These are phyloP conservation scores for Aspergillus quadricinctus DNA, from an alignment of 2,329 filamentous ascomycete genomes.

Conservation along the genomic window DNA sequence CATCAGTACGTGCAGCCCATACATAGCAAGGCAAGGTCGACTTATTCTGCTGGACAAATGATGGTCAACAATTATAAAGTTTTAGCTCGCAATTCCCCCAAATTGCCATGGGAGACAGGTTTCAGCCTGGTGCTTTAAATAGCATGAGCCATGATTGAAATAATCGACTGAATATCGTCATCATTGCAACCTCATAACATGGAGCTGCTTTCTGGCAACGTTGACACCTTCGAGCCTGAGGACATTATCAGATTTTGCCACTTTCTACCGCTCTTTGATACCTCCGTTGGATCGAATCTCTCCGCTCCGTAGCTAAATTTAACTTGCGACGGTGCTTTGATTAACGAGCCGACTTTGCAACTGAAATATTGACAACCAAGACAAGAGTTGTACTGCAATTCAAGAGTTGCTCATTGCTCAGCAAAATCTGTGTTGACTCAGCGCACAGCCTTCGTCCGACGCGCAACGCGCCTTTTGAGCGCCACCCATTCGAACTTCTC, in stretches of 20 bases:
- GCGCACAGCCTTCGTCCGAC: neutral
- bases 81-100: neutral
- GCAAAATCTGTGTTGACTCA: neutral
- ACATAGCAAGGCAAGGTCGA: no score
- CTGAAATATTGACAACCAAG: neutral
- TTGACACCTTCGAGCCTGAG: conserved; percentile 5
- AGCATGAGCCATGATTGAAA: neutral
- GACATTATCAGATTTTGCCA: conserved; percentile 2
- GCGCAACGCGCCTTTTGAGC: conserved; percentile 14
- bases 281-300: conserved; percentile 8
- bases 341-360: neutral
- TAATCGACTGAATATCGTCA: neutral
- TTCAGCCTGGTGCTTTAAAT: neutral
- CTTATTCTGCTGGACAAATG: no score
- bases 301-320: neutral
- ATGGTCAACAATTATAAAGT: neutral
- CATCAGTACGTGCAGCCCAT: no score
- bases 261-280: conserved; percentile 2
- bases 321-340: neutral
- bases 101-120: neutral
- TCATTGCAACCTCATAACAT: neutral
- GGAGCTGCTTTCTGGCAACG: neutral
- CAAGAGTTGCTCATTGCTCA: neutral
- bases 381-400: neutral
- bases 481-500: conserved; percentile 10